A percentile compares a stretch with the other conserved stretches of the same genome.
Conservation (phyloP, 306 rosid species). For the Quercus suber region DNA sequence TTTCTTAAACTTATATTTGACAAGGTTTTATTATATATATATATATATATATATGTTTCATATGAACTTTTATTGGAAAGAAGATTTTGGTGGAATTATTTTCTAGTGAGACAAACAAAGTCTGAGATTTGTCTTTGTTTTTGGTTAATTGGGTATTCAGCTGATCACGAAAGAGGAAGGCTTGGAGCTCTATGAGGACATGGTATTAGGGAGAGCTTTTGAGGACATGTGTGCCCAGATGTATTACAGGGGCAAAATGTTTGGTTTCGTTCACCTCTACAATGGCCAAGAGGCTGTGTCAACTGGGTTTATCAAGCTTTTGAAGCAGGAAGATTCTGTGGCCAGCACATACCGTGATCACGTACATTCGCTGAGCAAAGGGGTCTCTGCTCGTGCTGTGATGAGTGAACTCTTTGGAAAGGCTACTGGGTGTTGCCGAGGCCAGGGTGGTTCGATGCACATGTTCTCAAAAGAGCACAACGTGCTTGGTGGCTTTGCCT, state of each 20-base stretch:
- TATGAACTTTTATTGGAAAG: background rate
- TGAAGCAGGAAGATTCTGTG: slow-evolving; percentile 69
- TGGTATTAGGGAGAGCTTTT: slow-evolving; percentile 84
- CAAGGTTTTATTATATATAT: background rate
- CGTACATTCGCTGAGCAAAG: slow-evolving; percentile 97
- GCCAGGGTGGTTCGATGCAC: slow-evolving; percentile 99
- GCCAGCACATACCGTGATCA: slow-evolving; percentile 97
- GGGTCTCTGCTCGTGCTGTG: slow-evolving; percentile 84
- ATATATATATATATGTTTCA: background rate
- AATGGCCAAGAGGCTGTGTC: slow-evolving; percentile 99
- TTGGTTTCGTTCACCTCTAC: slow-evolving; percentile 97
- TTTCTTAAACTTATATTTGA: background rate
- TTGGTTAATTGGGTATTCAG: slow-evolving; percentile 38
- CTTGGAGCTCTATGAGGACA: slow-evolving; percentile 86
- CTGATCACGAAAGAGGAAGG: slow-evolving; percentile 89
- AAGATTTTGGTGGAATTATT: slow-evolving; percentile 2
- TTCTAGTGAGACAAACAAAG: background rate
- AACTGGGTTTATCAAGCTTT: slow-evolving; percentile 88
- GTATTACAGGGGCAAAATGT: slow-evolving; percentile 97
- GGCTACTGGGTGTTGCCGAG: slow-evolving; percentile 95
- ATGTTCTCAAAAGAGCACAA: slow-evolving; percentile 96
- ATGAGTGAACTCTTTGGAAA: slow-evolving; percentile 99
- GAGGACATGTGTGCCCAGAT: slow-evolving; percentile 99
- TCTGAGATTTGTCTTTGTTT: slow-evolving; percentile 19
- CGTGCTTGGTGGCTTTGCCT: slow-evolving; percentile 90